phyloP scores from a whole-genome alignment of 2,329 filamentous ascomycete species.

The Falciphora oryzae region DNA sequence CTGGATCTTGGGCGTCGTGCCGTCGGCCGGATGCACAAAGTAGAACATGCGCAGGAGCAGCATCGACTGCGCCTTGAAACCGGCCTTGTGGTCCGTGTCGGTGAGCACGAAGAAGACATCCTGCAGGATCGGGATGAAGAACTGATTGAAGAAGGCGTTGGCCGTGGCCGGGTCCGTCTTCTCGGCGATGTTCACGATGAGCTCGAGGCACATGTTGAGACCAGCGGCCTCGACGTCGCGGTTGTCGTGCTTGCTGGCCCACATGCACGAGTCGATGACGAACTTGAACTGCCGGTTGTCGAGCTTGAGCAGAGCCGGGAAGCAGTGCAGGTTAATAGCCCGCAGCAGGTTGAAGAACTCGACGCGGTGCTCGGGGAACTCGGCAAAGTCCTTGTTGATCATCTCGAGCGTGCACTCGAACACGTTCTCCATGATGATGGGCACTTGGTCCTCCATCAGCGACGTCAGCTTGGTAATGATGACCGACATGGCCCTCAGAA shows the following conservation, averaged over 20 bases:
- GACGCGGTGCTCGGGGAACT: slow-evolving; percentile 97
- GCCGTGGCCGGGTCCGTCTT: slow-evolving; percentile 80
- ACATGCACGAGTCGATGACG: slow-evolving; percentile 98
- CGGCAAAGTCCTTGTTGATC: slow-evolving; percentile 99
- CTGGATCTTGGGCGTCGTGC: slow-evolving; percentile 73
- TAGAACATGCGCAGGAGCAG: slow-evolving; percentile 93
- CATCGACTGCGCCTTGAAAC: slow-evolving; percentile 97
- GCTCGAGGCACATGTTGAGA: slow-evolving; percentile 94
- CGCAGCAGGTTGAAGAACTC: slow-evolving; percentile 97
- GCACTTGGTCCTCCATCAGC: slow-evolving; percentile 97
- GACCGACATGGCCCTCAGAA: slow-evolving; percentile 94
- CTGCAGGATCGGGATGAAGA: slow-evolving; percentile 91
- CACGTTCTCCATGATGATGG: slow-evolving; percentile 95
- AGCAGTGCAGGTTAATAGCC: slow-evolving; percentile 95
- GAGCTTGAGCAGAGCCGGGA: slow-evolving; percentile 87
- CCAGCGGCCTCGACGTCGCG: slow-evolving; percentile 94
- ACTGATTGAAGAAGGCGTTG: slow-evolving; percentile 95
- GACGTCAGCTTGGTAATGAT: slow-evolving; percentile 93
- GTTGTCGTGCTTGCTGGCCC: slow-evolving; percentile 99
- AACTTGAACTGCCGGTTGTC: slow-evolving; percentile 98
- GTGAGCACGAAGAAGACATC: slow-evolving; percentile 98
- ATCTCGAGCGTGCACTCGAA: slow-evolving; percentile 98
- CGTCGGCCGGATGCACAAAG: slow-evolving; percentile 72
- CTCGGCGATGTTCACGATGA: slow-evolving; percentile 96
- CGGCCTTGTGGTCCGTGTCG: slow-evolving; percentile 96